Base-by-base conservation (phyloP, 495 filamentous ascomycete species). In the Paragyromitra xinjiangensis region DNA sequence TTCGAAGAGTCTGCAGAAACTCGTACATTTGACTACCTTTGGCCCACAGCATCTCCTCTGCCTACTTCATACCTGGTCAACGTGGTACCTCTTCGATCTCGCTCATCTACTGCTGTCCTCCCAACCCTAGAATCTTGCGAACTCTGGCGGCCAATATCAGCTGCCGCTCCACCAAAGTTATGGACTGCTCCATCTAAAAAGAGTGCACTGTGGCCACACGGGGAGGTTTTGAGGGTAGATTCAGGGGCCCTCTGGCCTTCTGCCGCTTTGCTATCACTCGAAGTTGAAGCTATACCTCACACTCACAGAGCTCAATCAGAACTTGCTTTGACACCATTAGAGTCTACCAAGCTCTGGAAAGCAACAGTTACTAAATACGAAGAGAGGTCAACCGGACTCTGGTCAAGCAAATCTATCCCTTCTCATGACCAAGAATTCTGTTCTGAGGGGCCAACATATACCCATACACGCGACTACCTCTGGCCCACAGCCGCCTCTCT, bases 191-290 rank as follows among this genome's bases (percentile, higher is more conserved):
- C 76, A 1, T 5, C 8, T 22, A 70, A 37, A 12, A 44, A 24
- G 9, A 78, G 44, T 16, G 48, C 58, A 24, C 26, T 76, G 19
- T 76, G 73, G 73, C 40, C 37, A 34, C 51, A 56, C 2, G 45
- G 16, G 42, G 56, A 34, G 16, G 29, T 19, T 14, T n/a, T 16
- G 19, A 29, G 24, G 29, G 1, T 29, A 50, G 11, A 16, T 11
- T 16, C 22, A 11, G 34, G 44, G 0, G 19, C 39, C 14, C 76
- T 78, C 14, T 78, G 74, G 73, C 76, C 75, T 34, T 78, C 64
- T 44, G 75, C 71, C 6, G 29, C 67, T 14, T 22, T 14, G 1
- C 34, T 73, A 26, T 39, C 69, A 16, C 5, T 45, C 51, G 24
- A 11, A 14, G 59, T 14, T 22, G 1, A 12, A 12, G 53, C 11